phyloP scores from a whole-genome alignment of 768 basidiomycete species.

The Tephrocybe sp. region DNA sequence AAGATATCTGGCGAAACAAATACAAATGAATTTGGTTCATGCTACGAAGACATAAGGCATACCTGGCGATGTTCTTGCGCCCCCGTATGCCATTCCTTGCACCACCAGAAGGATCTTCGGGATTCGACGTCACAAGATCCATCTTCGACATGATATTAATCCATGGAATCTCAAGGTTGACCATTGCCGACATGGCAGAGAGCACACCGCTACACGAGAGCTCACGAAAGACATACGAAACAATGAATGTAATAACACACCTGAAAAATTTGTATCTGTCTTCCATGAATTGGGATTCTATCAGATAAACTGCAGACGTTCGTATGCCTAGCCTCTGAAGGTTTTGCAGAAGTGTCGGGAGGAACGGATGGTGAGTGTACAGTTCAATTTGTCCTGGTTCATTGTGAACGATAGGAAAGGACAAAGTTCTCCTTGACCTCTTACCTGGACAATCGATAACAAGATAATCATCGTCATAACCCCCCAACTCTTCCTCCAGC shows the following conservation, averaged over 20 bases:
- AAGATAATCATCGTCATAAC: slow-evolving; percentile 94
- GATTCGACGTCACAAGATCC: slow-evolving; percentile 82
- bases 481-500: slow-evolving; percentile 94
- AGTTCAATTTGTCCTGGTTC: slow-evolving; percentile 90
- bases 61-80: slow-evolving; percentile 84
- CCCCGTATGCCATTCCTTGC: slow-evolving; percentile 71
- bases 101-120: slow-evolving; percentile 57
- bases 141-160: slow-evolving; percentile 99
- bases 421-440: slow-evolving; percentile 11
- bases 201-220: slow-evolving; percentile 71
- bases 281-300: slow-evolving; percentile 99
- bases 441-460: slow-evolving; percentile 89
- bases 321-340: slow-evolving; percentile 76
- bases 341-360: slow-evolving; percentile 84
- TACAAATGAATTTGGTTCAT: neutral
- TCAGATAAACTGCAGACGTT: slow-evolving; percentile 86
- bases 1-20: slow-evolving; percentile 59
- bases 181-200: slow-evolving; percentile 99
- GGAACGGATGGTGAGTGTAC: slow-evolving; percentile 97
- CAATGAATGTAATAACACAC: slow-evolving; percentile 29
- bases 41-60: slow-evolving; percentile 15
- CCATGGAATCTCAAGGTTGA: slow-evolving; percentile 95
- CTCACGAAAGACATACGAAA: neutral
- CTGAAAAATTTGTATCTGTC: slow-evolving; percentile 98
- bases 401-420: neutral